Evolutionary conservation across 768 basidiomycete species (phyloP).

Genomic region (Thelephora ganbajun): DNA sequence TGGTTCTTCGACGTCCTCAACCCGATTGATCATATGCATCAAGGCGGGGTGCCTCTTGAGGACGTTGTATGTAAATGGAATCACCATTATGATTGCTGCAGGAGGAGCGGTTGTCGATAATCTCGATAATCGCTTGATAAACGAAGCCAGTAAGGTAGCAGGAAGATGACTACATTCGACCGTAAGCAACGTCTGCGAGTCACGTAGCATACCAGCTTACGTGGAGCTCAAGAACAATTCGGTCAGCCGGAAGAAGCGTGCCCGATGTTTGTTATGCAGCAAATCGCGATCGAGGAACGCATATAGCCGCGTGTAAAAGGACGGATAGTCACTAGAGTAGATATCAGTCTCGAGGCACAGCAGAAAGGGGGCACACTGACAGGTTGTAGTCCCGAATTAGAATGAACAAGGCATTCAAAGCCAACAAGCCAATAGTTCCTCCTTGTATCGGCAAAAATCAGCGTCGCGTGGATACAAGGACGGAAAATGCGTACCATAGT

Average conservation of each 20-base stretch:
- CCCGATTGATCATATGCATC: slow-evolving; percentile 86
- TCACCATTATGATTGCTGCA: slow-evolving; percentile 76
- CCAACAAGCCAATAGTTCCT: slow-evolving; percentile 74
- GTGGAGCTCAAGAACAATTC: slow-evolving; percentile 88
- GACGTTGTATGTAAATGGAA: slow-evolving; percentile 91
- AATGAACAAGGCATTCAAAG: slow-evolving; percentile 81
- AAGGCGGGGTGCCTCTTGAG: slow-evolving; percentile 84
- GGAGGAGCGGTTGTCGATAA: slow-evolving; percentile 80
- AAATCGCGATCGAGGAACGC: slow-evolving; percentile 78
- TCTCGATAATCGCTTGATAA: slow-evolving; percentile 81
- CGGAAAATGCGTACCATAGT: slow-evolving; percentile 40
- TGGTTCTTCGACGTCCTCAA: slow-evolving; percentile 20
- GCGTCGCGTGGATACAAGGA: background rate
- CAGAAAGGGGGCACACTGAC: slow-evolving; percentile 30
- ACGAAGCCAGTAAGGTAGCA: slow-evolving; percentile 83
- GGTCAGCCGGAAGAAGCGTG: slow-evolving; percentile 86
- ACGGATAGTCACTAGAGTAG: slow-evolving; percentile 76
- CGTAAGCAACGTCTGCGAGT: background rate
- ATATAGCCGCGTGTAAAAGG: slow-evolving; percentile 88
- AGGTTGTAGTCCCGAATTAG: slow-evolving; percentile 90
- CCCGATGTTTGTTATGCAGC: slow-evolving; percentile 83
- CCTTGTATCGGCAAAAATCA: slow-evolving; percentile 27
- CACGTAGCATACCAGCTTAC: slow-evolving; percentile 24
- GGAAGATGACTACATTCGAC: slow-evolving; percentile 59
- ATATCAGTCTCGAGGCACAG: slow-evolving; percentile 1